phyloP scores from a whole-genome alignment of 2,329 filamentous ascomycete genomes.

The Ceratocystis huliohia region DNA sequence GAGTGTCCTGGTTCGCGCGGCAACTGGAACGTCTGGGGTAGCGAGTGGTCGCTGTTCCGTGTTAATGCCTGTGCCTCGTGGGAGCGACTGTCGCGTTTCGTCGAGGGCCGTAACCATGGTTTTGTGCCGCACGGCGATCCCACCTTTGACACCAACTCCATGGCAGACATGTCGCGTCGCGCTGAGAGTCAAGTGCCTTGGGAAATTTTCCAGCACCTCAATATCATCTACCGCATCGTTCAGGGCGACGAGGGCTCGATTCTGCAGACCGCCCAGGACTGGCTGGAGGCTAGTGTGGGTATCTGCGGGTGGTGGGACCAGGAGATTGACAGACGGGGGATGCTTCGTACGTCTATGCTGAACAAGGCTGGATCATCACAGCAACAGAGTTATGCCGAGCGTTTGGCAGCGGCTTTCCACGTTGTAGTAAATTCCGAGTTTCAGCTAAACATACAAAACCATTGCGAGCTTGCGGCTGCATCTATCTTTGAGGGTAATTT shows the following conservation, averaged over 20 bases:
- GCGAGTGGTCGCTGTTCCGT: conserved; percentile 75
- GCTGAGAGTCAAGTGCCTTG: conserved; percentile 80
- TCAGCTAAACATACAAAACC: conserved; percentile 60
- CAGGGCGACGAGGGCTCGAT: conserved; percentile 66
- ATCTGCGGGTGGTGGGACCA: conserved; percentile 90
- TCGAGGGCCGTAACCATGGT: conserved; percentile 46
- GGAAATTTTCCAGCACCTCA: conserved; percentile 76
- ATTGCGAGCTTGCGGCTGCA: conserved; percentile 68
- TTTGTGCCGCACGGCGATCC: conserved; percentile 32
- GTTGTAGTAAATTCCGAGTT: conserved; percentile 58
- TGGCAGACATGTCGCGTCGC: conserved; percentile 57
- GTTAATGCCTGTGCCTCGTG: conserved; percentile 57
- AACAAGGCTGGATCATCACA: conserved; percentile 13
- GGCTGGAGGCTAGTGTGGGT: conserved; percentile 77
- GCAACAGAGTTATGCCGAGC: conserved; percentile 56
- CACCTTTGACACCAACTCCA: conserved; percentile 31
- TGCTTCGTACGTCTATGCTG: conserved; percentile 28
- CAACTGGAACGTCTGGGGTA: conserved; percentile 72
- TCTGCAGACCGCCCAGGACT: conserved; percentile 67
- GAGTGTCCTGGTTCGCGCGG: conserved; percentile 56
- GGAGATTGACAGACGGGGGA: conserved; percentile 54
- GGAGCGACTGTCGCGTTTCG: conserved; percentile 60
- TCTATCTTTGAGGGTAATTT: conserved; percentile 73
- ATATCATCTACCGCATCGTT: conserved; percentile 66
- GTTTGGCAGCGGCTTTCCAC: conserved; percentile 58